phyloP scores from a whole-genome alignment of 148 eudicot genomes.

The Rheum nobile region DNA sequence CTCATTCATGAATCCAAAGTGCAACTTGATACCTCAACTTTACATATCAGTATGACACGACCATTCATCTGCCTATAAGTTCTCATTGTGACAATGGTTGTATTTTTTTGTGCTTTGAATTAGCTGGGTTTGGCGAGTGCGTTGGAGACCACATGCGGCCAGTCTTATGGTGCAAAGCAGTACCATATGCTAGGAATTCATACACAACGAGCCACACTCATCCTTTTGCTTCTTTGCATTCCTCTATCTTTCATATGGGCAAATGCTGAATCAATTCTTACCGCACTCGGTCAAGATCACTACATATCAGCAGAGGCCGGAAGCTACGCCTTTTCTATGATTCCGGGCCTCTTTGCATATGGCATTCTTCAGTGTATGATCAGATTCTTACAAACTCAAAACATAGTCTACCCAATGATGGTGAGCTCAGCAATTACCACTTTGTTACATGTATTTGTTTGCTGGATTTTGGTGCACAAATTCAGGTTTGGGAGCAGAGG shows the following conservation, averaged over 20 bases:
- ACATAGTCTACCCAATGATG: neutral
- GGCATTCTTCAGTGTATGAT: neutral
- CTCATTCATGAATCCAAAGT: too few relatives aligned
- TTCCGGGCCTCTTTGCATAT: neutral
- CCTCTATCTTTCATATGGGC: neutral
- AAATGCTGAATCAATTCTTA: neutral
- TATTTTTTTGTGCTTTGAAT: neutral
- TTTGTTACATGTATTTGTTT: neutral
- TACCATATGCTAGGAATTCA: conserved; percentile 1
- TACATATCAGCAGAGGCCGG: neutral
- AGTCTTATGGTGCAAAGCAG: neutral
- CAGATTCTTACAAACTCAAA: conserved; percentile 3
- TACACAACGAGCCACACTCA: neutral
- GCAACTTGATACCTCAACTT: too few relatives aligned
- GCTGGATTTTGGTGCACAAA: neutral
- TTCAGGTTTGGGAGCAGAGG: neutral
- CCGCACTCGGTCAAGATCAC: neutral
- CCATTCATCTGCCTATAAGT: too few relatives aligned
- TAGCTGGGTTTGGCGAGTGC: conserved; percentile 1
- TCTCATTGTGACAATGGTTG: too few relatives aligned
- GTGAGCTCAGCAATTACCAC: neutral
- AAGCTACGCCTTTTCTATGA: neutral
- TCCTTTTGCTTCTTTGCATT: neutral
- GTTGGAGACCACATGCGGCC: neutral
- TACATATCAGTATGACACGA: too few relatives aligned